Base-by-base conservation (phyloP, 2,329 filamentous ascomycete species). In the Neonectria magnoliae region DNA sequence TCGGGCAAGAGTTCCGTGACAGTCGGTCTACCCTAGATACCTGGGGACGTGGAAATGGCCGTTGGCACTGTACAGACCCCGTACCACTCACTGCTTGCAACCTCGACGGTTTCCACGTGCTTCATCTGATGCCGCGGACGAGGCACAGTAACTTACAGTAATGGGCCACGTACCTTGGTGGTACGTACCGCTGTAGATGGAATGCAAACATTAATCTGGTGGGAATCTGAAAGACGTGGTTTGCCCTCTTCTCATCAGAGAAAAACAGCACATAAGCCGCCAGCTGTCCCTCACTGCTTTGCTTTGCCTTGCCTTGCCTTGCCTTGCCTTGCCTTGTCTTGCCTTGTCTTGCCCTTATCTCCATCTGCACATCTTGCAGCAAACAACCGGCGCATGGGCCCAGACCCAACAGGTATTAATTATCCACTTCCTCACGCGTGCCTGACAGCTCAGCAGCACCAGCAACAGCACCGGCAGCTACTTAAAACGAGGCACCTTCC, bases 401-500 rank as follows among this genome's bases (percentile, higher is more conserved):
- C 50, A 47, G 57, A 48, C 57, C 51, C 42, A 31, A 20, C 38
- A 3, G 36, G 36, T 42, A 22, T 54, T 60, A 18, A 22, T 54
- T 60, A 60, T 44, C 57, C 57, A 60, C 57, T 60, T 42, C 38
- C 18, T 42, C n/a, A 20, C 18, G 38, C 38, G n/a, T 36, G 59
- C 38, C 38, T 36, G 59, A 22, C 45, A 44, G 45, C 59, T 56
- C 52, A 55, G 45, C 44, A 38, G 14, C 5, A 38, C 14, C 36
- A 51, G 51, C 44, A 25, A 6, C 3, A 25, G 25, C 25, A 25
- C 25, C 25, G 25, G 5, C 25, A 25, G 25, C 25, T 25, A 5
- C 25, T 25, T 44, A 52, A 57, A 62, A 62, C 59, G 45, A 52
- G 53, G 52, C 45, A 50, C 53, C 52, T 56, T 33, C 59, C 59